These are phyloP conservation scores for Leishmania guyanensis DNA, from an alignment of 208 protist genomes.

Conservation along the genomic window DNA sequence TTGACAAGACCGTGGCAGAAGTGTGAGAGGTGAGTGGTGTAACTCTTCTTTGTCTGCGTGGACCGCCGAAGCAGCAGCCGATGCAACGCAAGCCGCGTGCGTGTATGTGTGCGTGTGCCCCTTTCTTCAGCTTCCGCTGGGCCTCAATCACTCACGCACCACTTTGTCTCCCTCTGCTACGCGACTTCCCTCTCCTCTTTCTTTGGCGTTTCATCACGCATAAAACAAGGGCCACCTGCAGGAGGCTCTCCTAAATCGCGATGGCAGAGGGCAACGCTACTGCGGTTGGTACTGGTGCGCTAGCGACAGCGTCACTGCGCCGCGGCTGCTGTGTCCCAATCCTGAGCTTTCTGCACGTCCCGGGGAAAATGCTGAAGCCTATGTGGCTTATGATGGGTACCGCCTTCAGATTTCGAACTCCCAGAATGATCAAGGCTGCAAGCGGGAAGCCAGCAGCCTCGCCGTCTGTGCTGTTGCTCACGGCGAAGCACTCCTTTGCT, in stretches of 20 bases:
- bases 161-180: background rate
- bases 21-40: background rate
- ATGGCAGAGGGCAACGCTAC: background rate
- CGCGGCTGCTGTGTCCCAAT: constrained; percentile 51
- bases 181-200: background rate
- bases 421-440: background rate
- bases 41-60: background rate
- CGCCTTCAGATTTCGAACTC: constrained; percentile 44
- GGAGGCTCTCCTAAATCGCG: background rate
- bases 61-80: background rate
- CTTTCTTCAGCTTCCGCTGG: background rate
- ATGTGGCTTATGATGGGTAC: constrained; percentile 90
- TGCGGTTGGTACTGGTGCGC: background rate
- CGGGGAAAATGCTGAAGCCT: constrained; percentile 79
- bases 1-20: background rate
- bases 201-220: background rate
- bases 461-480: constrained; percentile 48
- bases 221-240: background rate
- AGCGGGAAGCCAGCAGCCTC: background rate
- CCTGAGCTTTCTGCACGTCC: constrained; percentile 80
- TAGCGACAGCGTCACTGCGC: constrained; percentile 2
- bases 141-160: background rate
- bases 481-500: constrained; percentile 78
- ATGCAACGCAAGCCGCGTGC: background rate
- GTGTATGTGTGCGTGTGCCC: background rate